These are phyloP conservation scores for Coniferiporia sulphurascens DNA, from an alignment of 1,284 basidiomycete species.

Conservation along the genomic window DNA sequence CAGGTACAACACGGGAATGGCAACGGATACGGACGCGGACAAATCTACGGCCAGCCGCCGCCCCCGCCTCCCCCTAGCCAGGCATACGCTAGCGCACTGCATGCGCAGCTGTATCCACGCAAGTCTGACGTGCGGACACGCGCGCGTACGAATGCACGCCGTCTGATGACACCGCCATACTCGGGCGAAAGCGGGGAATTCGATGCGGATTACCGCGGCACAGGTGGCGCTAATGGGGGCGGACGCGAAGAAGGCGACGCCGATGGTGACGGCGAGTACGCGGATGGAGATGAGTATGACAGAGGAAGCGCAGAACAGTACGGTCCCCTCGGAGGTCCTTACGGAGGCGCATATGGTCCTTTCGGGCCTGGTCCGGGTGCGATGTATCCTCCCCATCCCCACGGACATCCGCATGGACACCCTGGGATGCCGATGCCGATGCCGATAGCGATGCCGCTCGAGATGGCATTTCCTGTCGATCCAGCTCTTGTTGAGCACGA, in stretches of 20 bases:
- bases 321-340: neutral
- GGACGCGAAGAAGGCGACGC: neutral
- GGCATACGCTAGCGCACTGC: neutral
- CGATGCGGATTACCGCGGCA: neutral
- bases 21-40: neutral
- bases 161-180: constrained; percentile 12
- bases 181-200: constrained; percentile 1
- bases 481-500: constrained; percentile 1
- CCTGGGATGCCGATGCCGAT: neutral
- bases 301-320: neutral
- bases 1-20: neutral
- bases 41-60: neutral
- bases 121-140: neutral
- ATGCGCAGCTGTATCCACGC: constrained; percentile 20
- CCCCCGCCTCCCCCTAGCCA: neutral
- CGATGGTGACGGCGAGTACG: neutral
- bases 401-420: neutral
- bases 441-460: constrained; percentile 6
- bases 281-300: neutral
- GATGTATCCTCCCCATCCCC: neutral
- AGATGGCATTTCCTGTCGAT: constrained; percentile 13
- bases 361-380: neutral
- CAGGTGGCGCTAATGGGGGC: neutral
- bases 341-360: neutral
- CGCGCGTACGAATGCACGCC: neutral